A percentile compares a stretch with the other conserved stretches of the same genome.
Conservation (phyloP, 2,329 filamentous ascomycete species). For the Phialophora tarda region DNA sequence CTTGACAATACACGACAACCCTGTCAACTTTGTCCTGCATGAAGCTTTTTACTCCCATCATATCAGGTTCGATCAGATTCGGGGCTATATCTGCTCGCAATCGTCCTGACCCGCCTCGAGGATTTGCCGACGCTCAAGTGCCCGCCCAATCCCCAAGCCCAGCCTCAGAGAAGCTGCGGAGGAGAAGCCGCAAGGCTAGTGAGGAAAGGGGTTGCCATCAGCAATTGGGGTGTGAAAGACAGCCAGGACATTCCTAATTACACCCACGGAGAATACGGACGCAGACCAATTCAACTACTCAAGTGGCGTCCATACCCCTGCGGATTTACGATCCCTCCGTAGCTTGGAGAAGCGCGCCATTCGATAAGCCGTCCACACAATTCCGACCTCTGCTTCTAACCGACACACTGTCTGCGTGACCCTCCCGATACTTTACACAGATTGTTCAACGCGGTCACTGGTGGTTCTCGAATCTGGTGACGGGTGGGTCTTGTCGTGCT, state of each 20-base stretch:
- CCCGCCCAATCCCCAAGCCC: not conserved
- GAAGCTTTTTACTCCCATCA: not conserved
- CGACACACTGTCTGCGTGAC: not conserved
- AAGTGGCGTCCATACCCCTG: not conserved
- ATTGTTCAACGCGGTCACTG: conserved; percentile 4
- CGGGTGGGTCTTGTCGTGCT: conserved; percentile 27
- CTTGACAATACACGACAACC: not conserved
- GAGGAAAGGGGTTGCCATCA: not conserved
- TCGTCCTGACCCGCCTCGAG: not conserved
- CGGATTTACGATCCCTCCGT: no score
- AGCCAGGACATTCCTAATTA: not conserved
- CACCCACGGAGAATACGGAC: not conserved
- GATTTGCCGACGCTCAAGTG: not conserved
- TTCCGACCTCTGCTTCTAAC: not conserved
- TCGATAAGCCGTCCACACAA: not conserved
- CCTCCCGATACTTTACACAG: conserved; percentile 2
- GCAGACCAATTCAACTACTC: not conserved
- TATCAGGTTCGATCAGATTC: not conserved
- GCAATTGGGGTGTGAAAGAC: not conserved
- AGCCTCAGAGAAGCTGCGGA: no score
- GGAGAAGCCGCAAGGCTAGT: not conserved
- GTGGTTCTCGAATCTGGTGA: conserved; percentile 24
- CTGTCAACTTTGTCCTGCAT: not conserved
- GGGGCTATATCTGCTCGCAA: not conserved
- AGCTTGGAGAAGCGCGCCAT: not conserved